Evolutionary conservation across 768 basidiomycete species (phyloP).

Genomic region (Tylopilus subfusipes): DNA sequence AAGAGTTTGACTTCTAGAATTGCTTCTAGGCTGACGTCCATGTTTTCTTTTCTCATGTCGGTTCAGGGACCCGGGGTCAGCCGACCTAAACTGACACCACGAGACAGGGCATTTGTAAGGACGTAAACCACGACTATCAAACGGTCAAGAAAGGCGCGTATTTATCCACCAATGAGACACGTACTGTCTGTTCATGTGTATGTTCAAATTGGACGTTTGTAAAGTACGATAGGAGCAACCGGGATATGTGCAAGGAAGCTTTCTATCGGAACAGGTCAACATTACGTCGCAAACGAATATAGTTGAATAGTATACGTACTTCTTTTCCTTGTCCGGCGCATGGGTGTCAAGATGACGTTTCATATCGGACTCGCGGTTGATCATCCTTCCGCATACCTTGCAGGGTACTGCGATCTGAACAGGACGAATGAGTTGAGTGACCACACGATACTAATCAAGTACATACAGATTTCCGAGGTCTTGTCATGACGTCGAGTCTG

Average conservation of each 20-base stretch:
- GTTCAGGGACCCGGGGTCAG: neutral
- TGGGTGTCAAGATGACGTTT: constrained; percentile 28
- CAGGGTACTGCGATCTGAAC: constrained; percentile 14
- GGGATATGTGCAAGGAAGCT: constrained; percentile 18
- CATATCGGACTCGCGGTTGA: constrained; percentile 28
- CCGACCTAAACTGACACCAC: neutral
- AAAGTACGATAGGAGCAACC: constrained; percentile 23
- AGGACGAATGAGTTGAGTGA: neutral
- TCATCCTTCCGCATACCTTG: constrained; percentile 4
- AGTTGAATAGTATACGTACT: constrained; percentile 15
- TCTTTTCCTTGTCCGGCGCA: constrained; percentile 15
- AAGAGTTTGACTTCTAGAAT: neutral
- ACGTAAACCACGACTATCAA: constrained; percentile 9
- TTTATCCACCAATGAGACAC: constrained; percentile 2
- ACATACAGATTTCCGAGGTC: constrained; percentile 6
- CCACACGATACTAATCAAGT: neutral
- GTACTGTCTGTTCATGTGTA: constrained; percentile 31
- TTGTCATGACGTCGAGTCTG: neutral
- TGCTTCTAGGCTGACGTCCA: constrained; percentile 7
- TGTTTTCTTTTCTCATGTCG: neutral
- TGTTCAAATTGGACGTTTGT: constrained; percentile 28
- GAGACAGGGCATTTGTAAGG: constrained; percentile 3
- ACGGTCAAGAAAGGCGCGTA: neutral
- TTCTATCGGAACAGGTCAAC: constrained; percentile 19
- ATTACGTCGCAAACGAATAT: neutral